Evolutionary conservation across 2,329 filamentous ascomycete genomes (phyloP).

Genomic region (Trichocomaceae sp.): DNA sequence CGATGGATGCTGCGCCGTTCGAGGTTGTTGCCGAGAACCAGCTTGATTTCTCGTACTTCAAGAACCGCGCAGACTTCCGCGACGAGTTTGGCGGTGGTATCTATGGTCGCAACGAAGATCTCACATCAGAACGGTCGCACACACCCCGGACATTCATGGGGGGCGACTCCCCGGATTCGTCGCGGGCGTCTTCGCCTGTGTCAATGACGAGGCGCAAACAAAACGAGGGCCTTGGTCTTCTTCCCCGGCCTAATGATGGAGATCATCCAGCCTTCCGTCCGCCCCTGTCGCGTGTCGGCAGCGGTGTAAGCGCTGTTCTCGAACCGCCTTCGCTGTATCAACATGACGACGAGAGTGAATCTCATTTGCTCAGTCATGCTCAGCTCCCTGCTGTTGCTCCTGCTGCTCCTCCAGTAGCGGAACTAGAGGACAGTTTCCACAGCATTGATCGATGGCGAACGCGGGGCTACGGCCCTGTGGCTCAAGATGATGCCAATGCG

Average conservation of each 20-base stretch:
- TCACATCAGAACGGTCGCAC: slow-evolving; percentile 40
- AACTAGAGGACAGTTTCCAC: slow-evolving; percentile 14
- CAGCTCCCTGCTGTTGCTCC: slow-evolving; percentile 23
- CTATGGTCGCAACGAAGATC: slow-evolving; percentile 40
- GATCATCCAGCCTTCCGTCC: slow-evolving; percentile 34
- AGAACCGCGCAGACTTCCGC: slow-evolving; percentile 80
- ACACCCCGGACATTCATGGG: slow-evolving; percentile 34
- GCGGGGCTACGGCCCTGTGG: slow-evolving; percentile 32
- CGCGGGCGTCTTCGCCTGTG: slow-evolving; percentile 35
- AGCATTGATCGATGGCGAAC: slow-evolving; percentile 31
- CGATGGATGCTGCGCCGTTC: slow-evolving; percentile 58
- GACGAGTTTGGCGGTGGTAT: slow-evolving; percentile 75
- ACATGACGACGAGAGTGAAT: slow-evolving; percentile 35
- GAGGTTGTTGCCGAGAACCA: slow-evolving; percentile 82
- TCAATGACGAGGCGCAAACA: slow-evolving; percentile 24
- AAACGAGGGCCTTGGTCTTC: slow-evolving; percentile 17
- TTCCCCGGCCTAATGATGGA: slow-evolving; percentile 17
- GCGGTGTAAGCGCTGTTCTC: slow-evolving; percentile 12
- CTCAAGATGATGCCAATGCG: slow-evolving; percentile 27
- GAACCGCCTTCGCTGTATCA: slow-evolving; percentile 24
- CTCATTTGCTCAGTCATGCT: slow-evolving; percentile 30
- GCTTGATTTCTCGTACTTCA: slow-evolving; percentile 87
- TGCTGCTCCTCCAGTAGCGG: slow-evolving; percentile 15
- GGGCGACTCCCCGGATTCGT: slow-evolving; percentile 31
- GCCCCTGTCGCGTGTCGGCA: slow-evolving; percentile 21